Evolutionary conservation across 495 filamentous ascomycete genomes (phyloP).

Genomic region (Parathielavia hyrcaniae): DNA sequence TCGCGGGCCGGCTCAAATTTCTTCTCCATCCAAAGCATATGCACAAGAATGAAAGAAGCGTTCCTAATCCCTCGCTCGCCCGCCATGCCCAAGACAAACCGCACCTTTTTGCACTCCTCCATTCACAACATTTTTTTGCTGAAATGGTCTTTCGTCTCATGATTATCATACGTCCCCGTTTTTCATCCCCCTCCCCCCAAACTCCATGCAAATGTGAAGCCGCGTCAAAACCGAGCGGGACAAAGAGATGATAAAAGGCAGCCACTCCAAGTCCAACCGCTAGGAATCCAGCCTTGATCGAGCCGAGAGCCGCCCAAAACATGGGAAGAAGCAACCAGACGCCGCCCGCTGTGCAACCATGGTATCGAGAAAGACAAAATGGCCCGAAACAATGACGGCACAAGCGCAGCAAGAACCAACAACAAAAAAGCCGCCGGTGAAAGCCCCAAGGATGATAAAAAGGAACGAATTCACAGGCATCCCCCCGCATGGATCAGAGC

Average conservation of each 20-base stretch:
- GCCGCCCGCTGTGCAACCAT: constrained; percentile 13
- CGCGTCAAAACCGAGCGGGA: not conserved
- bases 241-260: not conserved
- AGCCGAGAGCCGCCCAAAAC: not conserved
- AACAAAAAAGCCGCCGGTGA: constrained; percentile 1
- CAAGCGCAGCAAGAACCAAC: not conserved
- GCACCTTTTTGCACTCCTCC: not conserved
- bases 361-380: constrained; percentile 14
- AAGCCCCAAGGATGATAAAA: constrained; percentile 9
- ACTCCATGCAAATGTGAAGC: constrained; percentile 3
- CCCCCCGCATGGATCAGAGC: constrained; percentile 26
- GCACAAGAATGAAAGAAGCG: not conserved
- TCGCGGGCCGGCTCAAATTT: no score
- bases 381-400: constrained; percentile 5
- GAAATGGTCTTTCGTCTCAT: not conserved
- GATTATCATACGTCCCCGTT: not conserved
- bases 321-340: not conserved
- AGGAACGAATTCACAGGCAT: constrained; percentile 4
- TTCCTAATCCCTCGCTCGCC: not conserved
- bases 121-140: not conserved
- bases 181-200: not conserved
- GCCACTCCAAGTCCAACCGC: not conserved
- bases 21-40: no score
- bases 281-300: not conserved
- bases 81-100: not conserved